These are phyloP conservation scores for Dendrothele bispora DNA, from an alignment of 768 basidiomycete genomes.

Conservation along the genomic window DNA sequence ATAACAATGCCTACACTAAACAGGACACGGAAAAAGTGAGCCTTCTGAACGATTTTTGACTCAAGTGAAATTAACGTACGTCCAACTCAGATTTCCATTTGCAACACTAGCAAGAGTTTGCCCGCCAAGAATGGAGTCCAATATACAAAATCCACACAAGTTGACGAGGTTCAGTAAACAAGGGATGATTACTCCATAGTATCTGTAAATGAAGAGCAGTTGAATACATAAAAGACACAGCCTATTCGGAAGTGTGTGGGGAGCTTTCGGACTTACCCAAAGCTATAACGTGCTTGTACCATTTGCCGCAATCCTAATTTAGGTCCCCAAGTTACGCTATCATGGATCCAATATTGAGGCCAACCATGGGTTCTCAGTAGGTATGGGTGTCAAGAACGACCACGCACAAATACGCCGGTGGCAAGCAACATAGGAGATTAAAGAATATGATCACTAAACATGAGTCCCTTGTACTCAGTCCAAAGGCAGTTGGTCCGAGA, in stretches of 20 bases:
- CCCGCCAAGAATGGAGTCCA: constrained; percentile 74
- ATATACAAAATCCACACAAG: constrained; percentile 68
- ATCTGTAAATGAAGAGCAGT: constrained; percentile 33
- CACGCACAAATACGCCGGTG: constrained; percentile 46
- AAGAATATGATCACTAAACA: constrained; percentile 46
- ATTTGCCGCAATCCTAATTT: constrained; percentile 85
- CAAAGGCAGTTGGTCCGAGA: constrained; percentile 43
- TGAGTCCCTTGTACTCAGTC: constrained; percentile 41
- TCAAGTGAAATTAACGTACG: constrained; percentile 25
- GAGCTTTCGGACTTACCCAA: constrained; percentile 36
- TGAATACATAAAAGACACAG: background rate
- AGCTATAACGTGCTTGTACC: constrained; percentile 58
- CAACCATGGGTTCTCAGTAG: background rate
- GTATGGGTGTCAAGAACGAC: background rate
- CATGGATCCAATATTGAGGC: background rate
- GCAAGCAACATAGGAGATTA: constrained; percentile 41
- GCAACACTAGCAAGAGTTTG: constrained; percentile 45
- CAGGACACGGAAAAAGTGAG: background rate
- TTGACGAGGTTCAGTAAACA: constrained; percentile 63
- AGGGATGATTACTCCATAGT: constrained; percentile 61
- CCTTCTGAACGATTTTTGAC: background rate
- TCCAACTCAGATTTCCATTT: constrained; percentile 41
- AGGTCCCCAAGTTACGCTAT: constrained; percentile 71
- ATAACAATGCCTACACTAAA: constrained; percentile 80
- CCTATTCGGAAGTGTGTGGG: no score